Evolutionary conservation across 2,329 filamentous ascomycete species (phyloP), one percentile per base, ranked within the genome.

Genomic region (Fusarium heterosporum): DNA sequence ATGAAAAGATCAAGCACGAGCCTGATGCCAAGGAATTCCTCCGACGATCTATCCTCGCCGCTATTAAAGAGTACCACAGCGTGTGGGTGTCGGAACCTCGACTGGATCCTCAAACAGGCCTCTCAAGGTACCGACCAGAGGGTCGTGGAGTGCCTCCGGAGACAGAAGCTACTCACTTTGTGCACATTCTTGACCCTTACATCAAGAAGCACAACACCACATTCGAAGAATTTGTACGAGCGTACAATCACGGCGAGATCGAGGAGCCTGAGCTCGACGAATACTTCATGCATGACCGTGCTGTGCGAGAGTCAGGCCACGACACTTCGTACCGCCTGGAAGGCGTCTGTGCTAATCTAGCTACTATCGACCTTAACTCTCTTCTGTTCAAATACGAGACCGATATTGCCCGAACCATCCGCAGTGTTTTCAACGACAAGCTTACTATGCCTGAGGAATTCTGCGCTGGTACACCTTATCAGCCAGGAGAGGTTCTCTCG

Each of bases 381-480:
- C 84, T 97, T 29, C 83, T 99, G 28, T 99, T 96, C 87, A 98
- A 98, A 80, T 98, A 98, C 75, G 96, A 99, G 80, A 90, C 90
- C 29, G 96, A 99, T 74, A 97, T 99, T 76, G 90, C 92, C 4
- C 89, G 91, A 63, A 91, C 89, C 10, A 97, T 99, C 72, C 91
- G 93, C 55, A 91, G 85, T 47, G 85, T 93, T 70, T 98, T 98
- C 78, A 86, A 87, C 55, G 95, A 98, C 78, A 90, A 87, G 70
- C 85, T 99, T 6, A 81, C 84, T n/a, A 89, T 99, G 42, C 94
- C 95, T 0, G 84, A 84, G 1, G 94, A 96, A 68, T 98, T 93
- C 81, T 92, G 90, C 71, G 86, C 88, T 26, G 86, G 88, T 9
- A 84, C 88, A 51, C 78, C 78, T 3, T 86, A 90, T 76, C 79